Evolutionary conservation across 2,329 filamentous ascomycete species (phyloP).

Genomic region (Fusarium setosum): DNA sequence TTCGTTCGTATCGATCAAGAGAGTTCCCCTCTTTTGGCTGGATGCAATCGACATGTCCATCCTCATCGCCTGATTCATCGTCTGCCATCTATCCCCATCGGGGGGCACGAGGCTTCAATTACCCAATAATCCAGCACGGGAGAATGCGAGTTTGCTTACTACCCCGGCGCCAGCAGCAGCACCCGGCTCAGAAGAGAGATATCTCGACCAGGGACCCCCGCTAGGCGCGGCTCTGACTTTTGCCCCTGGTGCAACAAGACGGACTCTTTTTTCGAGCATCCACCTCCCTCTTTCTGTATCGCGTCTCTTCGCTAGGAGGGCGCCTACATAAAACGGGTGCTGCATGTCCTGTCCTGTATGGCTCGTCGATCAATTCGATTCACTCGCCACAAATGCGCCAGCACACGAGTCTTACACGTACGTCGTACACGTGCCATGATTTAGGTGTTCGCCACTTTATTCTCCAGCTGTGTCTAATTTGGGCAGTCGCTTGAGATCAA

Average conservation of each 20-base stretch:
- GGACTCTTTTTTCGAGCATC: slow-evolving; percentile 25
- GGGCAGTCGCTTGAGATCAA: not conserved
- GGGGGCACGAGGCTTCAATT: slow-evolving; percentile 19
- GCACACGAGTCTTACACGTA: slow-evolving; percentile 19
- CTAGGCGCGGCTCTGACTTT: slow-evolving; percentile 33
- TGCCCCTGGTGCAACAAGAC: slow-evolving; percentile 25
- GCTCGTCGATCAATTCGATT: not conserved
- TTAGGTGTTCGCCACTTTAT: slow-evolving; percentile 21
- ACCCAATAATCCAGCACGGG: slow-evolving; percentile 15
- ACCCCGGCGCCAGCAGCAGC: slow-evolving; percentile 30
- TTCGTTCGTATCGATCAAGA: not conserved
- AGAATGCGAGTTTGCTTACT: slow-evolving; percentile 18
- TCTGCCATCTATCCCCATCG: slow-evolving; percentile 15
- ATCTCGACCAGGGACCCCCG: slow-evolving; percentile 31
- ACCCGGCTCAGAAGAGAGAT: slow-evolving; percentile 30
- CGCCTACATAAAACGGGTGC: not conserved
- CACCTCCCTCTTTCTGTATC: slow-evolving; percentile 38
- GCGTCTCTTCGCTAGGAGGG: not conserved
- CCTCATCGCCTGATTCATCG: slow-evolving; percentile 23
- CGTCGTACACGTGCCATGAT: not conserved
- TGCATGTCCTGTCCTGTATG: slow-evolving; percentile 11
- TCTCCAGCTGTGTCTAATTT: slow-evolving; percentile 9
- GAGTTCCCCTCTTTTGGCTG: not conserved
- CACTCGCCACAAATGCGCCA: slow-evolving; percentile 27
- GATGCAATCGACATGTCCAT: not conserved